Conservation (phyloP, 2,329 filamentous ascomycete species). For the Colletotrichum camelliae region DNA sequence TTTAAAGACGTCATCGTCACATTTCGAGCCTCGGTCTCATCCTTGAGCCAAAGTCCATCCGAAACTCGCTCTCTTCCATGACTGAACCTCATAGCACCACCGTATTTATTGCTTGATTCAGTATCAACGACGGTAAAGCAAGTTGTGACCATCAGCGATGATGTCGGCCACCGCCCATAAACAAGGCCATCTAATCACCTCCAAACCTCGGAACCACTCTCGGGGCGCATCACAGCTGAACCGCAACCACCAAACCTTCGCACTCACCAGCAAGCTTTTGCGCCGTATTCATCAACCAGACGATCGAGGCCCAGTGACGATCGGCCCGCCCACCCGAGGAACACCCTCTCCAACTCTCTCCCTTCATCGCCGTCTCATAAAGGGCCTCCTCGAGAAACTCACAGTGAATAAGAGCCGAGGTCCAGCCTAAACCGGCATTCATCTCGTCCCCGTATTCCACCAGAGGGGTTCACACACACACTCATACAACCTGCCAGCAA, state of each 20-base stretch:
- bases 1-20: neutral
- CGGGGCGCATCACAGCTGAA: neutral
- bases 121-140: too few species aligned
- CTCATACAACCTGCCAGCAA: neutral
- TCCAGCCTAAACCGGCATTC: neutral
- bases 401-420: neutral
- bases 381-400: neutral
- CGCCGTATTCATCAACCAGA: neutral
- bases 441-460: neutral
- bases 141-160: neutral
- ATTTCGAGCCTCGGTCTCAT: neutral
- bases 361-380: neutral
- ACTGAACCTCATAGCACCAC: neutral
- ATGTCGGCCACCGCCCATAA: neutral
- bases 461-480: neutral
- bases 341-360: neutral
- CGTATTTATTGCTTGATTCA: neutral
- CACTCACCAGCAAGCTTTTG: neutral
- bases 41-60: neutral
- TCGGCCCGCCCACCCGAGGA: neutral
- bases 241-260: neutral
- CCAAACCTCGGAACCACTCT: neutral
- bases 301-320: neutral
- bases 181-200: neutral
- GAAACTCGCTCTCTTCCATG: fast-evolving